Evolutionary conservation across 2,329 filamentous ascomycete genomes (phyloP).

Genomic region (Verticillium alfalfae): DNA sequence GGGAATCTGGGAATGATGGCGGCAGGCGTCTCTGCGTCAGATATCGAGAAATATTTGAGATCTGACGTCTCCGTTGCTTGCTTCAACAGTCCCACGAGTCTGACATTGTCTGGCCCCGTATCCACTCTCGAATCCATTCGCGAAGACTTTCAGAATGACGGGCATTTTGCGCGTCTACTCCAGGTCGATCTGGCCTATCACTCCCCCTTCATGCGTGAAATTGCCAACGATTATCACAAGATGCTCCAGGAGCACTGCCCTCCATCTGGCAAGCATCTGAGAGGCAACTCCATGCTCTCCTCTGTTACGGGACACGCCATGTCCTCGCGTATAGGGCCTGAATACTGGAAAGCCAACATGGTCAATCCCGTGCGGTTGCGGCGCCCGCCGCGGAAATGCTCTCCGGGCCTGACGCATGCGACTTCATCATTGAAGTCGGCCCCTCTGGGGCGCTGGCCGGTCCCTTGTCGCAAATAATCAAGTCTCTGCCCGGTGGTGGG

Average conservation of each 20-base stretch:
- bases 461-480: constrained; percentile 19
- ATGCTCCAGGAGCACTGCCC: background rate
- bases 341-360: constrained; percentile 8
- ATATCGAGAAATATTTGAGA: background rate
- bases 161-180: constrained; percentile 15
- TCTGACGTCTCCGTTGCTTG: constrained; percentile 3
- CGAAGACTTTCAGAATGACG: background rate
- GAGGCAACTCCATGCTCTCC: constrained; percentile 5
- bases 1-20: constrained; percentile 2
- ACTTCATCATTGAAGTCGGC: constrained; percentile 20
- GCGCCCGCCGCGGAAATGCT: background rate
- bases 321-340: background rate
- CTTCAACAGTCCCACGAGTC: constrained; percentile 7
- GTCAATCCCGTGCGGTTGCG: constrained; percentile 3
- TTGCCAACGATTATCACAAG: background rate
- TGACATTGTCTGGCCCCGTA: constrained; percentile 5
- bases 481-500: background rate
- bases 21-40: background rate
- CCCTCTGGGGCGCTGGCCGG: constrained; percentile 21
- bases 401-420: background rate
- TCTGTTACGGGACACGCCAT: constrained; percentile 8
- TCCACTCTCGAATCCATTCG: background rate
- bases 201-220: constrained; percentile 7
- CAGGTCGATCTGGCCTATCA: constrained; percentile 14
- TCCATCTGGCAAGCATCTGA: background rate